Conservation (phyloP, 2,329 filamentous ascomycete genomes). For the Aphanoascus verrucosus region DNA sequence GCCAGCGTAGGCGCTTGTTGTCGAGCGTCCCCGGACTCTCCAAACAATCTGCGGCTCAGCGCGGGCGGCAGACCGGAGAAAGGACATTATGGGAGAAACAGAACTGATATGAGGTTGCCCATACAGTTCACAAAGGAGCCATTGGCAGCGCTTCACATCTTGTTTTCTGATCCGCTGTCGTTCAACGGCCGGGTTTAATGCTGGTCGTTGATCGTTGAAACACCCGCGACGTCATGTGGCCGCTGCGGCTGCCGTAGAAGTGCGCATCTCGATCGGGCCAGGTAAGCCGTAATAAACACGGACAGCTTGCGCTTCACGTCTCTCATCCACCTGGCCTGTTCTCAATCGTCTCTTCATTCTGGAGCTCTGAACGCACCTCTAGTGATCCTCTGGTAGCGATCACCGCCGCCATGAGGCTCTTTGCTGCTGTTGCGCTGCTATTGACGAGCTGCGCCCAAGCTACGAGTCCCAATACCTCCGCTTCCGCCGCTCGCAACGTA, state of each 20-base stretch:
- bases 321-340: neutral
- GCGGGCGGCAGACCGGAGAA: neutral
- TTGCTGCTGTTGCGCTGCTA: conserved; percentile 29
- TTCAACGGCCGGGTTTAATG: neutral
- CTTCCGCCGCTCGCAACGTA: conserved; percentile 28
- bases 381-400: conserved; percentile 22
- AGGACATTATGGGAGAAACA: neutral
- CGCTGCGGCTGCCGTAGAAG: conserved; percentile 26
- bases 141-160: neutral
- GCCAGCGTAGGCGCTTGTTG: neutral
- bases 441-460: conserved; percentile 24
- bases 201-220: neutral
- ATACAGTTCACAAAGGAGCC: neutral
- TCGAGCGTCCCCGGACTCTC: neutral
- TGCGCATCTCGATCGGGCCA: conserved; percentile 3
- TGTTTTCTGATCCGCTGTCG: neutral
- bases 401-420: conserved; percentile 33
- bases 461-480: conserved; percentile 23
- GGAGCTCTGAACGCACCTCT: conserved; percentile 18
- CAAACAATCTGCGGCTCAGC: neutral
- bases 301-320: neutral
- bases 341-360: neutral
- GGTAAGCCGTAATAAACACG: neutral
- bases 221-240: conserved; percentile 19
- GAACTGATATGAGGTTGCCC: neutral